phyloP scores from a whole-genome alignment of 2,329 filamentous ascomycete species.

The Pyrenochaeta sp. region DNA sequence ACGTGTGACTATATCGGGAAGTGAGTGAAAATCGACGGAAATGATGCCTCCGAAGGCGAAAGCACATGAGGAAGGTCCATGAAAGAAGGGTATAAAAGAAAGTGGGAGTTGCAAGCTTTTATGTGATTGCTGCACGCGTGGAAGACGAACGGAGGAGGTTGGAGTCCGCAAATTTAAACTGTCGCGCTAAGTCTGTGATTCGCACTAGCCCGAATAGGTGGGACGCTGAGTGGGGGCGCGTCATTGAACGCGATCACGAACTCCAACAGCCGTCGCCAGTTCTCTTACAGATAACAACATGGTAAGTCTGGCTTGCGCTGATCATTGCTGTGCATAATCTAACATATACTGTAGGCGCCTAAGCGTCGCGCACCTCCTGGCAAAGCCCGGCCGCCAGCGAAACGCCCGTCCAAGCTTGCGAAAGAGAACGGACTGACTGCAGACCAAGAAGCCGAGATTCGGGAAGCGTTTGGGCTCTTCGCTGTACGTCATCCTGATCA shows the following conservation, averaged over 20 bases:
- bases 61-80: background rate
- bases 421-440: slow-evolving; percentile 88
- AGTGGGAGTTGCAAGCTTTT: background rate
- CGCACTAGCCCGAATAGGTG: slow-evolving; percentile 7
- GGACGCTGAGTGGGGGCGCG: slow-evolving; percentile 16
- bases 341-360: slow-evolving; percentile 31
- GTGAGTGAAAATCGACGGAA: background rate
- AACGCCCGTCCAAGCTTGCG: slow-evolving; percentile 83
- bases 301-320: slow-evolving; percentile 15
- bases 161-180: slow-evolving; percentile 12
- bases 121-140: slow-evolving; percentile 1
- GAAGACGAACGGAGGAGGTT: background rate
- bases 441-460: slow-evolving; percentile 87
- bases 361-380: slow-evolving; percentile 38
- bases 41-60: slow-evolving; percentile 11
- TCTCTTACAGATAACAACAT: slow-evolving; percentile 14
- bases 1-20: background rate
- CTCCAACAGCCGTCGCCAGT: background rate
- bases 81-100: background rate
- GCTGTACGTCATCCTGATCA: slow-evolving; percentile 59
- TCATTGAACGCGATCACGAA: slow-evolving; percentile 20
- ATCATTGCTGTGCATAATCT: background rate
- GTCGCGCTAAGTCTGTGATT: background rate
- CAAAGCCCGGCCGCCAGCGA: slow-evolving; percentile 28
- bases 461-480: slow-evolving; percentile 88